Base-by-base conservation (phyloP, 176 grass and related monocot species). In the Stipa capillata region DNA sequence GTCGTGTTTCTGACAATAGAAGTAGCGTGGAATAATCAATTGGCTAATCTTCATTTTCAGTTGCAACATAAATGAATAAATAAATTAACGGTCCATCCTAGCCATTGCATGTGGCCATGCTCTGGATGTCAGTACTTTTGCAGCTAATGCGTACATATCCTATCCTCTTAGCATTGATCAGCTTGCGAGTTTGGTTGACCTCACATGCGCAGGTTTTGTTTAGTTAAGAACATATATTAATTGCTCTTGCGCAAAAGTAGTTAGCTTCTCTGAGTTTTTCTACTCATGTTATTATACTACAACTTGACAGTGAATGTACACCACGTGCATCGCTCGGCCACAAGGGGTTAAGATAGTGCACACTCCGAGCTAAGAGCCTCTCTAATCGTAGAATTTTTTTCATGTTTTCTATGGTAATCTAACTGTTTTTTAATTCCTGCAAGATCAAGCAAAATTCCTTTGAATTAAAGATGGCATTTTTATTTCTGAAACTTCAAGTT, bases 181-280 rank as follows among this genome's bases (percentile, higher is more conserved):
- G 67, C 58, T 10, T 66, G 66, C 47, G 65, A 52, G 21, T 72
- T 83, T 13, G 73, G 73, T 63, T 82, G 79, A 71, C 45, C 73
- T 63, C 63, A 71, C 72, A 67, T 74, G 60, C 62, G 16, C 33
- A 18, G 41, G 8, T 40, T 75, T 21, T 69, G 7, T 20, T 29
- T 6, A 59, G 8, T 51, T 41, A 65, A 50, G 21, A 69, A 5
- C 29, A 31, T 67, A 44, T n/a, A n/a, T n/a, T n/a, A n/a, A n/a
- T 0, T 59, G 4, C 24, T 12, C 13, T 18, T 47, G 25, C 39
- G 23, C 28, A 72, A 29, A 81, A 25, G 18, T n/a, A 25, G 31
- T 12, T 29, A 47, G 23, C 8, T 21, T 32, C 15, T 60, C 53
- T 10, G 35, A 20, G 0, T 43, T 69, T 66, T 5, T 3, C 2